These are phyloP conservation scores for Lachancea meyersii DNA, from an alignment of 805 yeast genomes.

Conservation along the genomic window DNA sequence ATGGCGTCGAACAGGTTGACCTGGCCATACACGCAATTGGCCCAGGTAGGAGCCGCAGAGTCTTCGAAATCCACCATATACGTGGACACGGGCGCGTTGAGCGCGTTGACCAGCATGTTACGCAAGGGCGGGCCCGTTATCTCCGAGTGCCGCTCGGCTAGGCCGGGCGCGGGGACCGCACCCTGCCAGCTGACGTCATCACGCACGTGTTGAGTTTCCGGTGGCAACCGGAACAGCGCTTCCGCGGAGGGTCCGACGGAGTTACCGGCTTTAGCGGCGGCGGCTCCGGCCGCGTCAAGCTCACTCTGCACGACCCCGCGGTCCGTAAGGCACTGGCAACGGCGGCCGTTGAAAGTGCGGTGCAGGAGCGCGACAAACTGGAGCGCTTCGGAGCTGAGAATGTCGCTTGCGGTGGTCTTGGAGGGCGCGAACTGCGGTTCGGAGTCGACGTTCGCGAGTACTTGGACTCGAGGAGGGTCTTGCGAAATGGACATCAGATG, in stretches of 20 bases:
- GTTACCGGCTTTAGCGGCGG: constrained; percentile 13
- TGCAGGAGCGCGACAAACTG: constrained; percentile 68
- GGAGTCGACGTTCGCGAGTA: constrained; percentile 32
- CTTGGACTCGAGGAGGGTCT: constrained; percentile 29
- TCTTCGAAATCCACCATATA: constrained; percentile 87
- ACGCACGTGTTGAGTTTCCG: constrained; percentile 64
- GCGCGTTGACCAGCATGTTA: constrained; percentile 76
- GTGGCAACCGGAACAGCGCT: constrained; percentile 54
- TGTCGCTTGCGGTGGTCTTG: constrained; percentile 35
- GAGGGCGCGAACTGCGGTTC: constrained; percentile 32
- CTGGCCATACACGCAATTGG: constrained; percentile 72
- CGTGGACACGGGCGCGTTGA: constrained; percentile 71
- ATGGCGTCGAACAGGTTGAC: constrained; percentile 72
- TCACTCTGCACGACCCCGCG: constrained; percentile 54
- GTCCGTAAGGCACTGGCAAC: constrained; percentile 53
- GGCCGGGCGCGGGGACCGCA: constrained; percentile 63
- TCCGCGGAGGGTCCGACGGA: constrained; percentile 49
- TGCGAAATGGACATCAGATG: too few relatives aligned
- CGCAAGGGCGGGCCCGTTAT: constrained; percentile 84
- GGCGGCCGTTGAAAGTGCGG: constrained; percentile 59
- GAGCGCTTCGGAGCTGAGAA: constrained; percentile 42
- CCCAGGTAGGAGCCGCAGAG: constrained; percentile 81
- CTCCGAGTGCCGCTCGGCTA: constrained; percentile 69
- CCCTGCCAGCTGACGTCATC: constrained; percentile 73
- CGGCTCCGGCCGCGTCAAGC: constrained; percentile 47